Conservation (phyloP, 2,329 filamentous ascomycete species). For the Passalora sequoiae region DNA sequence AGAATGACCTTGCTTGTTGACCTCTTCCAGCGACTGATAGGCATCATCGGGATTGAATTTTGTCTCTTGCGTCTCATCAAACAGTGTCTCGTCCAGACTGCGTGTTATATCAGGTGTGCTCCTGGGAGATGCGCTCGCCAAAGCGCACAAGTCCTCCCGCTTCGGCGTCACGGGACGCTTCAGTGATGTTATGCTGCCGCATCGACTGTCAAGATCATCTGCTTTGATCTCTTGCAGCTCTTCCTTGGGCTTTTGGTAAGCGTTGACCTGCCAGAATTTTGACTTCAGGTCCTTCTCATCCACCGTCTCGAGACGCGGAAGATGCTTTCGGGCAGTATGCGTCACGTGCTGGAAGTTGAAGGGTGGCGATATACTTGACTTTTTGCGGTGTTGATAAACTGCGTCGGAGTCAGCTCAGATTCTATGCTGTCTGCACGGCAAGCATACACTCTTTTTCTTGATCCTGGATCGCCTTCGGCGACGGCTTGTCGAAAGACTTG, state of each 20-base stretch:
- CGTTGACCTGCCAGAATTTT: constrained; percentile 51
- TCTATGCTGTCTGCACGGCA: too few relatives aligned
- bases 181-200: constrained; percentile 1
- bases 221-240: constrained; percentile 51
- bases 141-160: not conserved
- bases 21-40: constrained; percentile 10
- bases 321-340: constrained; percentile 53
- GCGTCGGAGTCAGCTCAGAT: too few relatives aligned
- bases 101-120: constrained; percentile 6
- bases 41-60: constrained; percentile 19
- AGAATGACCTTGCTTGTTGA: constrained; percentile 2
- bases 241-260: constrained; percentile 47
- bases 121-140: not conserved
- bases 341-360: constrained; percentile 62
- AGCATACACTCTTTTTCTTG: constrained; percentile 21
- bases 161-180: not conserved
- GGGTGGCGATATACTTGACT: constrained; percentile 54
- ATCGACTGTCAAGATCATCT: constrained; percentile 37
- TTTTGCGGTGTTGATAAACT: constrained; percentile 34
- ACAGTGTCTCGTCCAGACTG: constrained; percentile 25
- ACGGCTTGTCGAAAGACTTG: not conserved
- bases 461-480: not conserved
- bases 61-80: constrained; percentile 25
- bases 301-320: constrained; percentile 49
- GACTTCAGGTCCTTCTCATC: constrained; percentile 49